phyloP scores from a whole-genome alignment of 495 filamentous ascomycete species.

The Daldinia decipiens region DNA sequence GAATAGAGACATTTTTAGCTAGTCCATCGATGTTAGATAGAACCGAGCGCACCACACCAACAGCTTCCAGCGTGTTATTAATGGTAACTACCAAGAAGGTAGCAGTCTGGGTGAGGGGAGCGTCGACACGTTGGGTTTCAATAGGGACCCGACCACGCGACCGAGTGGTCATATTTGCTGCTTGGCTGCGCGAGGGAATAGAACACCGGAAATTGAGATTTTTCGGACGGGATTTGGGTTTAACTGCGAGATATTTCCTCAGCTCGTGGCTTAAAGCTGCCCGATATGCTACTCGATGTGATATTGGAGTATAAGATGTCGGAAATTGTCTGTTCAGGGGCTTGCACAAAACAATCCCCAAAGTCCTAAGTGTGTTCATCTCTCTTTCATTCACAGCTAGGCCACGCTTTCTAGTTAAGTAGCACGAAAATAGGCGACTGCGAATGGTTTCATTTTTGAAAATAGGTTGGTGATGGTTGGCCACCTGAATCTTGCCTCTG shows the following conservation, averaged over 20 bases:
- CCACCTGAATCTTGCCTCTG: neutral
- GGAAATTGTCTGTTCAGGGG: neutral
- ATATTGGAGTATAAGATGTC: neutral
- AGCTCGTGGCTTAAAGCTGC: constrained; percentile 9
- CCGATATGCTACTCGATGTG: neutral
- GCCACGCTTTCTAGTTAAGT: neutral
- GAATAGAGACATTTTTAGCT: constrained; percentile 65
- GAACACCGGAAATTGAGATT: neutral
- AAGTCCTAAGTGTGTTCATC: constrained; percentile 24
- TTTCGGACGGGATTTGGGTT: neutral
- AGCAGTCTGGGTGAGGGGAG: constrained; percentile 60
- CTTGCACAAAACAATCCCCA: neutral
- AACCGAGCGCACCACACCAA: constrained; percentile 55
- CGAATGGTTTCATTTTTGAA: constrained; percentile 1
- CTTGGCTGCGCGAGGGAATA: neutral
- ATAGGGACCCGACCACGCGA: constrained; percentile 31
- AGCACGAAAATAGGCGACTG: constrained; percentile 3
- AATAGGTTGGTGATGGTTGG: constrained; percentile 22
- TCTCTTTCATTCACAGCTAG: neutral
- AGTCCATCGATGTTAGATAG: constrained; percentile 58
- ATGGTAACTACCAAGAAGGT: constrained; percentile 64
- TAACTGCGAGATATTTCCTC: neutral
- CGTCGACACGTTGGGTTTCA: constrained; percentile 57
- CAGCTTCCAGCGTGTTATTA: constrained; percentile 43
- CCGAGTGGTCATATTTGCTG: constrained; percentile 23